Base-by-base conservation (phyloP, 2,329 filamentous ascomycete genomes). In the Aspergillus ochraceus region DNA sequence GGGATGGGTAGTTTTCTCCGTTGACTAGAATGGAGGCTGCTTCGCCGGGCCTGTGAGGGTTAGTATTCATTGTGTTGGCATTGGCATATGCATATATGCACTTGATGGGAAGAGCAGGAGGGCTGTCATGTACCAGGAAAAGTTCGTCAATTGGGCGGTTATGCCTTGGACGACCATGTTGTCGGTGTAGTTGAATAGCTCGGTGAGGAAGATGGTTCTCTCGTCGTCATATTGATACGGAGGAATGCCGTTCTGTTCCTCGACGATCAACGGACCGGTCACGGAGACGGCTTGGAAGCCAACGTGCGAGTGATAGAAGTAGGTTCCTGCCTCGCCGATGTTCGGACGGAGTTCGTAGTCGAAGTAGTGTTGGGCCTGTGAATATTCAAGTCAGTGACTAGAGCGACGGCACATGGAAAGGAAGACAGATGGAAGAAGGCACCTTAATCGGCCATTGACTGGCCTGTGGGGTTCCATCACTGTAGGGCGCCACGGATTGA, bases 221-320 rank as follows among this genome's bases (percentile, higher is more conserved):
- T 90, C 88, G 2, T 84, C 86, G 57, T 90, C 85, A 63, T 88
- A 90, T 0, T 80, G 46, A 62, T 87, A 89, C 0, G 86, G 86
- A 26, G 76, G 61, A 50, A 76, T 57, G 0, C 68, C 71, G 2
- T 6, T 29, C 39, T 70, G 68, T 52, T 85, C 81, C 59, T 84
- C 81, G n/a, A 90, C 81, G 50, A 88, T 84, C 36, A 90, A 66
- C 0, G 83, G 74, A 0, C 88, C 88, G 6, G 80, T 72, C 0
- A 84, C 84, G 14, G 85, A 84, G 36, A 84, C 73, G 0, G 84
- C 83, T 67, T 90, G 86, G 59, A 89, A 84, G 0, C 81, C 86
- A 17, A 89, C 79, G 61, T 90, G 88, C 0, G 86, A 88, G 68
- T 90, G 87, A 66, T 89, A 90, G 68, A 87, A 89, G 67, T 88